phyloP scores from a whole-genome alignment of 1,284 basidiomycete species.

The Vanrija pseudolonga region DNA sequence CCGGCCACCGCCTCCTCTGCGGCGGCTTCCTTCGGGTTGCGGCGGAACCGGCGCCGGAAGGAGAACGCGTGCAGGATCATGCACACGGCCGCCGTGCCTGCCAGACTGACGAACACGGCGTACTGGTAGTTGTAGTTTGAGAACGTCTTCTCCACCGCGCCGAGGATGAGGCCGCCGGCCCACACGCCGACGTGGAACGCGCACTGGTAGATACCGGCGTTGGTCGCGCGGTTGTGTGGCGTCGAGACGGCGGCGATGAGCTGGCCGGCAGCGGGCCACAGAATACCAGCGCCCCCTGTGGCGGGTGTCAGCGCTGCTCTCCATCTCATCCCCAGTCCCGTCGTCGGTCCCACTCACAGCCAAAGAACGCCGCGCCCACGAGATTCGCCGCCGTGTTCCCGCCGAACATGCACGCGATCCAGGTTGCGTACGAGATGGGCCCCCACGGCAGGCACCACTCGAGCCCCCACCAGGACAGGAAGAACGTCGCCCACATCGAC shows the following conservation, averaged over 20 bases:
- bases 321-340: neutral
- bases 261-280: conserved; percentile 14
- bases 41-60: conserved; percentile 14
- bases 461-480: conserved; percentile 16
- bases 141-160: conserved; percentile 11
- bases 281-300: conserved; percentile 9
- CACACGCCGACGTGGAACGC: conserved; percentile 16
- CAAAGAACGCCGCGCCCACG: conserved; percentile 15
- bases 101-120: conserved; percentile 12
- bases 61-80: conserved; percentile 10
- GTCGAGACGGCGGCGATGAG: conserved; percentile 14
- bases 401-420: conserved; percentile 17
- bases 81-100: conserved; percentile 4
- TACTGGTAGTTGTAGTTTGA: conserved; percentile 17
- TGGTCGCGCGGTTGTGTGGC: conserved; percentile 14
- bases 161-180: conserved; percentile 14
- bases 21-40: neutral
- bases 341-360: conserved; percentile 5
- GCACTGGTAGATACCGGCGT: conserved; percentile 18
- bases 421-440: conserved; percentile 9
- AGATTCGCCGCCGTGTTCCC: conserved; percentile 15
- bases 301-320: neutral
- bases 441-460: conserved; percentile 14
- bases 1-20: too few relatives aligned
- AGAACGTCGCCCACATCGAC: conserved; percentile 18